Base-by-base conservation (phyloP, 257 asterid genomes). In the Anisodus tanguticus region DNA sequence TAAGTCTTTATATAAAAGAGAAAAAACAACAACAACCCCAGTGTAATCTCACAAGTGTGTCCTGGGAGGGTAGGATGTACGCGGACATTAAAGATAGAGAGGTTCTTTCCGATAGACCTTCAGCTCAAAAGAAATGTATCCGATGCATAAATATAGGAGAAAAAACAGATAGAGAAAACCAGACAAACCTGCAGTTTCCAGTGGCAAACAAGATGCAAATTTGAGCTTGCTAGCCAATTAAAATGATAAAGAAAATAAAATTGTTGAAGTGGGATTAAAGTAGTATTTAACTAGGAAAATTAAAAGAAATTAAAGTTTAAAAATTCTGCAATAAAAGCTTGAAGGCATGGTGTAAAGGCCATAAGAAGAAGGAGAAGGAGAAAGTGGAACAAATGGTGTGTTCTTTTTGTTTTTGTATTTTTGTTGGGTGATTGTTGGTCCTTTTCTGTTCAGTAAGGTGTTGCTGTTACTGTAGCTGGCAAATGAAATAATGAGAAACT, bases 391-490 rank as follows among this genome's bases (percentile, higher is more conserved):
- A 19, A 47, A 9, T 72, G 41, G 8, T 74, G 8, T 26, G 11
- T 31, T 35, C 2, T 8, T 7, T 39, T 31, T 22, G 5, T 3
- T 57, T 15, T 60, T 63, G 26, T 37, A 2, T n/a, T 45, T 72
- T 19, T 49, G 60, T 22, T 19, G 80, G 58, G 12, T 45, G 59
- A 49, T 74, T 47, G 47, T 74, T 74, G 63, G 63, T 76, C 45
- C 45, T 22, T 76, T 49, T 76, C 11, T 12, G 62, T 72, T 22
- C 62, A 17, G 41, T 19, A 47, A 22, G 80, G 17, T 12, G 81
- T 76, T 76, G 81, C 45, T 72, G 63, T 51, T 51, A 76, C 63
- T 51, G 81, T 76, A 76, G 81, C 58, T 76, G 47, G 63, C 81
- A 51, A 51, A 26, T 3, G 13, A 51, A 11, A 26, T 47, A 72